Evolutionary conservation across 768 basidiomycete species (phyloP).

Genomic region (Psilocybe cubensis): DNA sequence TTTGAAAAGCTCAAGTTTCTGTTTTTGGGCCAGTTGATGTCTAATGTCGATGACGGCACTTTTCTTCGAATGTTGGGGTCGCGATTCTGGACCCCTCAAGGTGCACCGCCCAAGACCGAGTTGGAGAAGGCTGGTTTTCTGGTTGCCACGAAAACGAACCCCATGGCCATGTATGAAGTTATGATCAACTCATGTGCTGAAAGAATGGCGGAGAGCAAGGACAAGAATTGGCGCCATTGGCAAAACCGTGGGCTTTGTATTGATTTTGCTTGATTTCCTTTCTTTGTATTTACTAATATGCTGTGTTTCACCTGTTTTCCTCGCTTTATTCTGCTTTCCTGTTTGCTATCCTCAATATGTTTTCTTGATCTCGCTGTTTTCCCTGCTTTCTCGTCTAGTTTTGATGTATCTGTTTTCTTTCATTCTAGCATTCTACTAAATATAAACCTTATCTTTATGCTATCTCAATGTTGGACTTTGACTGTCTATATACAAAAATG

Average conservation of each 20-base stretch:
- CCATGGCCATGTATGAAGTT: conserved; percentile 9
- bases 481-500: too few species aligned
- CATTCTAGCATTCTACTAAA: too few species aligned
- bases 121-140: conserved; percentile 4
- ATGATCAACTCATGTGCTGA: conserved; percentile 7
- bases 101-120: not conserved
- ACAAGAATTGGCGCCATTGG: not conserved
- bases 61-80: conserved; percentile 20
- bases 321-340: too few species aligned
- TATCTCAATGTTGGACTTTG: too few species aligned
- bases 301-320: not conserved
- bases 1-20: conserved; percentile 14
- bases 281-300: not conserved
- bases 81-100: conserved; percentile 15
- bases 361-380: too few species aligned
- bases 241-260: not conserved
- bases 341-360: too few species aligned
- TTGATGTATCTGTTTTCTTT: too few species aligned
- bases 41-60: conserved; percentile 7
- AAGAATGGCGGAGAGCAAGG: not conserved
- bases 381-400: too few species aligned
- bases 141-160: conserved; percentile 2
- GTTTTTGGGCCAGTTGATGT: conserved; percentile 1
- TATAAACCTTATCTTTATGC: too few species aligned
- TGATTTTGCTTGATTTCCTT: not conserved